These are phyloP conservation scores for Deakozyma indianensis DNA, from an alignment of 805 yeast species.

Conservation along the genomic window DNA sequence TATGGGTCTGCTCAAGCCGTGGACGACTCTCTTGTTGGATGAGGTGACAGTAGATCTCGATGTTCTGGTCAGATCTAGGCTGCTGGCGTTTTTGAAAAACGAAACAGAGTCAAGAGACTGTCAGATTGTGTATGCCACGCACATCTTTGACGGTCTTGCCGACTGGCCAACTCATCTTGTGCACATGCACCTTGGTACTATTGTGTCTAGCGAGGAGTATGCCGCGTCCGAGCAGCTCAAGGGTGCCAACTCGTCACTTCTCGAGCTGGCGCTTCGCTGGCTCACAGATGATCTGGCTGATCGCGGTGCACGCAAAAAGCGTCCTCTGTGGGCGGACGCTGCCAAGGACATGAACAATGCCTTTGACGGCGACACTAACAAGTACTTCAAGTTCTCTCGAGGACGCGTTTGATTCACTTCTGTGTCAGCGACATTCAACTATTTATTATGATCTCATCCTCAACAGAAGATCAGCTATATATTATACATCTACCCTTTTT, in stretches of 20 bases:
- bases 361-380: slow-evolving; percentile 12
- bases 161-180: slow-evolving; percentile 77
- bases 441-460: too few species aligned
- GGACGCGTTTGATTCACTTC: slow-evolving; percentile 6
- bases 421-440: too few species aligned
- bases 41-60: slow-evolving; percentile 96
- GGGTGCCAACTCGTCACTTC: slow-evolving; percentile 13
- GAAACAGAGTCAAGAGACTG: slow-evolving; percentile 62
- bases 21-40: slow-evolving; percentile 77
- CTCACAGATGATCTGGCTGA: slow-evolving; percentile 25
- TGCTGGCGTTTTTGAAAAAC: slow-evolving; percentile 52
- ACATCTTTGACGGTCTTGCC: slow-evolving; percentile 89
- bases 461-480: too few species aligned
- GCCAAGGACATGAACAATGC: slow-evolving; percentile 15
- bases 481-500: too few species aligned
- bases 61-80: slow-evolving; percentile 70
- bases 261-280: slow-evolving; percentile 23
- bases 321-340: slow-evolving; percentile 44
- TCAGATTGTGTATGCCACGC: slow-evolving; percentile 84
- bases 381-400: slow-evolving; percentile 18
- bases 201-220: slow-evolving; percentile 18
- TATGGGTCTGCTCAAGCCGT: slow-evolving; percentile 86
- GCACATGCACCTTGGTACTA: slow-evolving; percentile 61
- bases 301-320: slow-evolving; percentile 42
- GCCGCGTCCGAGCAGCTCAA: slow-evolving; percentile 11